A percentile compares a stretch with the other conserved stretches of the same genome.
phyloP scores from a whole-genome alignment of 148 eudicot genomes.

The Fallopia convolvulus region DNA sequence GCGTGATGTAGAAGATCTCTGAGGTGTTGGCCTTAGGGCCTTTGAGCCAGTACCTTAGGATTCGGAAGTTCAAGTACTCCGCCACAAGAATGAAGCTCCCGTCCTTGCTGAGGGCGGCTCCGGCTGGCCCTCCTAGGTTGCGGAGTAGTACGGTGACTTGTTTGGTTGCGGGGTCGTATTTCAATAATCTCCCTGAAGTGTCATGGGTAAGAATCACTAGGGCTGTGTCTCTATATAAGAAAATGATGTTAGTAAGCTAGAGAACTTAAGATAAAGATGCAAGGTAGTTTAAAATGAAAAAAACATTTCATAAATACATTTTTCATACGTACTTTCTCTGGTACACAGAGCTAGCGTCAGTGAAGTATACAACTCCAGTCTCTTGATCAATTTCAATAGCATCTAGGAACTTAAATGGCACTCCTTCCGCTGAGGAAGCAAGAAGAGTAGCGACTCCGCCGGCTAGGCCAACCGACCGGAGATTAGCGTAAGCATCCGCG shows the following conservation, averaged over 20 bases:
- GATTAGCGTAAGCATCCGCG: background rate
- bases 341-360: background rate
- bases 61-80: background rate
- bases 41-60: conserved; percentile 5
- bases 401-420: background rate
- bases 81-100: background rate
- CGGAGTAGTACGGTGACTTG: background rate
- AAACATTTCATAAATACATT: too few species aligned
- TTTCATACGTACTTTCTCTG: background rate
- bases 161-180: background rate
- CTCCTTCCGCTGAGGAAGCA: background rate
- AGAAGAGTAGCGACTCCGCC: background rate
- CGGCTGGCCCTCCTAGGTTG: background rate
- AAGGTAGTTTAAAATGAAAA: too few species aligned
- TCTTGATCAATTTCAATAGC: background rate
- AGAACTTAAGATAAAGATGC: background rate
- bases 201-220: background rate
- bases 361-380: background rate
- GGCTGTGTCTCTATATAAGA: background rate
- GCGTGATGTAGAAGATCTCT: background rate
- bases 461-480: background rate
- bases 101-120: conserved; percentile 4
- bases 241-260: background rate
- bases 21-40: background rate
- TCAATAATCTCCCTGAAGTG: background rate